Percentiles rank a stretch among this genome's conserved stretches.
Conservation (phyloP, 352 stramenopile species). For the Globisporangium carolinianum region DNA sequence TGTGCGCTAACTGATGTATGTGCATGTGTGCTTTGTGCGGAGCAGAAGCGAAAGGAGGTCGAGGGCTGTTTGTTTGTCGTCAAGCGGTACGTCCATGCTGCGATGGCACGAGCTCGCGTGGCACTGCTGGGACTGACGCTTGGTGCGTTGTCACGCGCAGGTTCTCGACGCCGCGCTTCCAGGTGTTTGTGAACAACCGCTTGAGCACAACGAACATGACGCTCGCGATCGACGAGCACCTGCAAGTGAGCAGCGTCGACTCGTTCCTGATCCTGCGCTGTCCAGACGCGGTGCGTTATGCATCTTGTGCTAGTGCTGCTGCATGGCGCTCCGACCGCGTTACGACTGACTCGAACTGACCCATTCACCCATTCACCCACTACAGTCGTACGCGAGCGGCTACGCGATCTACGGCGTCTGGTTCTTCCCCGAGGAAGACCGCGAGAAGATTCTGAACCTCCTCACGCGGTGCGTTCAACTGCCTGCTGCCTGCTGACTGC, state of each 20-base stretch:
- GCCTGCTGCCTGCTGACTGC: too few relatives aligned
- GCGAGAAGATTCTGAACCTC: slow-evolving; percentile 69
- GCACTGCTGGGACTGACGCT: background rate
- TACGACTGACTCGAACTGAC: too few relatives aligned
- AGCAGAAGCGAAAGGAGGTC: slow-evolving; percentile 82
- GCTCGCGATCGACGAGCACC: slow-evolving; percentile 56
- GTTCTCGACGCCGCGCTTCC: slow-evolving; percentile 68
- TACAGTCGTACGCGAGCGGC: slow-evolving; percentile 36
- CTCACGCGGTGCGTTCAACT: slow-evolving; percentile 40
- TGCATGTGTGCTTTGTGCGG: background rate
- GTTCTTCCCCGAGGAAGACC: slow-evolving; percentile 86
- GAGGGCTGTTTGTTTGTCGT: slow-evolving; percentile 83
- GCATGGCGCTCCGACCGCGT: too few relatives aligned
- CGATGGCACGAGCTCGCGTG: background rate
- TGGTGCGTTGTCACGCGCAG: slow-evolving; percentile 12
- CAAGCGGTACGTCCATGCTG: slow-evolving; percentile 37
- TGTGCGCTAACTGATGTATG: background rate
- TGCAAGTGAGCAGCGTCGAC: slow-evolving; percentile 80
- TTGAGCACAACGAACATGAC: slow-evolving; percentile 85
- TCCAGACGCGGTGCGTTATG: slow-evolving; percentile 35
- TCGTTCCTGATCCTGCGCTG: slow-evolving; percentile 81
- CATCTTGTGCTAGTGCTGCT: too few relatives aligned
- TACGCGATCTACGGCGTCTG: slow-evolving; percentile 84
- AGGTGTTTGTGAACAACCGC: slow-evolving; percentile 88
- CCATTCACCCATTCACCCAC: background rate